These are phyloP conservation scores for Candida nitratophila DNA, from an alignment of 805 yeast genomes.

Conservation along the genomic window DNA sequence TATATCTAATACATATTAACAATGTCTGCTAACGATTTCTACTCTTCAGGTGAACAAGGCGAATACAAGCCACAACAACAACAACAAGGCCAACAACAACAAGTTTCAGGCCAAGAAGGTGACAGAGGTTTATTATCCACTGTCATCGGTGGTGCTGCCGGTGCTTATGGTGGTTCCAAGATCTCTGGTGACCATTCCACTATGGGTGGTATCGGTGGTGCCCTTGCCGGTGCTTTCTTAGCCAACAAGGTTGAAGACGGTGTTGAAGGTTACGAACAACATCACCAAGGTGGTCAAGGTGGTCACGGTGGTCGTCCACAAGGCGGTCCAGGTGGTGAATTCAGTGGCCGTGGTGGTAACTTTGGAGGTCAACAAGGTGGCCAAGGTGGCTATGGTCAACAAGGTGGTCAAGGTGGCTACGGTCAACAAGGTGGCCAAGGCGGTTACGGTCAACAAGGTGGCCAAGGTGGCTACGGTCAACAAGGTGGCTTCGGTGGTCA, in stretches of 20 bases:
- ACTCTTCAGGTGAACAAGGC: conserved; percentile 36
- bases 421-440: conserved; percentile 8
- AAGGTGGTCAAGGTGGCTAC: conserved; percentile 14
- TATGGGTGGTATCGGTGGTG: conserved; percentile 44
- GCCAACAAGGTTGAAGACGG: conserved; percentile 43
- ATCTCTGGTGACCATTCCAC: conserved; percentile 33
- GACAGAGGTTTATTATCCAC: conserved; percentile 39
- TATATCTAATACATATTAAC: conserved; percentile 1
- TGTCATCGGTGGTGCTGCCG: conserved; percentile 45
- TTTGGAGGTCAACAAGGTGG: conserved; percentile 11
- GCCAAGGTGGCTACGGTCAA: conserved; percentile 13
- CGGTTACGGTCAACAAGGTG: conserved; percentile 7
- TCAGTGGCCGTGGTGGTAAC: conserved; percentile 1
- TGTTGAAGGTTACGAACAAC: conserved; percentile 20
- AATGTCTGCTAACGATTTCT: conserved; percentile 56
- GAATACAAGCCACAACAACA: conserved; percentile 24
- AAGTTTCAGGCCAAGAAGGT: conserved; percentile 20
- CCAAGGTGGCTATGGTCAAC: conserved; percentile 6
- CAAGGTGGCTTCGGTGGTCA: conserved; percentile 11
- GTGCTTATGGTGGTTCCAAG: conserved; percentile 45
- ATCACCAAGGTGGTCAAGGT: conserved; percentile 10
- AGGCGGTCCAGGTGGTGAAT: conserved; percentile 1
- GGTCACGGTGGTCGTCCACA: conserved; percentile 9
- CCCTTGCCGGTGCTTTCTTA: conserved; percentile 45
- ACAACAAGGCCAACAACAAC: conserved; percentile 23